A percentile compares a stretch with the other conserved stretches of the same genome.
Evolutionary conservation across 441 rosid species (phyloP).

Genomic region (Manihot esculenta): DNA sequence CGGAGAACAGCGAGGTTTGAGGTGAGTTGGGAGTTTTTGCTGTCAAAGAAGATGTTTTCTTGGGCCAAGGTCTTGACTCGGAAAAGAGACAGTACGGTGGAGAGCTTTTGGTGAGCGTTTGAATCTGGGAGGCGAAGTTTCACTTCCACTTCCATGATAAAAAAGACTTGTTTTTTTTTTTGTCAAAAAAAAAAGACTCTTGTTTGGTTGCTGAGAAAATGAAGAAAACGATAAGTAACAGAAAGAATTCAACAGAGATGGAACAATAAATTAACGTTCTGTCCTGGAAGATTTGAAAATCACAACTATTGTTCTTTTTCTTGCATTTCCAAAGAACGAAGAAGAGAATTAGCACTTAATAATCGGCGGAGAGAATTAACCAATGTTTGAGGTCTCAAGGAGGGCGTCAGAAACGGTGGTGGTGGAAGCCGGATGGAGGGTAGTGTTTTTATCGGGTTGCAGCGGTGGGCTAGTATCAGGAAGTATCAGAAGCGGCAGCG

Average conservation of each 20-base stretch:
- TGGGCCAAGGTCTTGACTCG: slow-evolving; percentile 45
- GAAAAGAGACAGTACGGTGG: slow-evolving; percentile 47
- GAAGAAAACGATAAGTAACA: not conserved
- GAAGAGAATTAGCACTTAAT: not conserved
- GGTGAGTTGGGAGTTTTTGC: slow-evolving; percentile 40
- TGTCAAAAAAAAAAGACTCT: not conserved
- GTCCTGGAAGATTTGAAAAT: not conserved
- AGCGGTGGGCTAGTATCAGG: too few species aligned
- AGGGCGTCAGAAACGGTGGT: not conserved
- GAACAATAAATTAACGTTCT: too few species aligned
- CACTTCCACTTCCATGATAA: slow-evolving; percentile 58
- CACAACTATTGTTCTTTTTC: not conserved
- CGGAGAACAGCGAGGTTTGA: slow-evolving; percentile 50
- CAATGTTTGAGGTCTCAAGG: not conserved
- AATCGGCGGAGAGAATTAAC: not conserved
- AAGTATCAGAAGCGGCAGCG: too few species aligned
- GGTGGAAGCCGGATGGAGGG: not conserved
- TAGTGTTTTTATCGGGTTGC: not conserved
- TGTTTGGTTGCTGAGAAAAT: not conserved
- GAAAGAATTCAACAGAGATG: not conserved
- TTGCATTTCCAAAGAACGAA: not conserved
- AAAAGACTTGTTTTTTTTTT: too few species aligned
- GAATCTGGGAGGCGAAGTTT: slow-evolving; percentile 51
- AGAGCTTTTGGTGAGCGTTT: slow-evolving; percentile 40
- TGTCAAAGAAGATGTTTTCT: slow-evolving; percentile 65